Conservation (phyloP, 768 basidiomycete species). For the Auricularia cornea region DNA sequence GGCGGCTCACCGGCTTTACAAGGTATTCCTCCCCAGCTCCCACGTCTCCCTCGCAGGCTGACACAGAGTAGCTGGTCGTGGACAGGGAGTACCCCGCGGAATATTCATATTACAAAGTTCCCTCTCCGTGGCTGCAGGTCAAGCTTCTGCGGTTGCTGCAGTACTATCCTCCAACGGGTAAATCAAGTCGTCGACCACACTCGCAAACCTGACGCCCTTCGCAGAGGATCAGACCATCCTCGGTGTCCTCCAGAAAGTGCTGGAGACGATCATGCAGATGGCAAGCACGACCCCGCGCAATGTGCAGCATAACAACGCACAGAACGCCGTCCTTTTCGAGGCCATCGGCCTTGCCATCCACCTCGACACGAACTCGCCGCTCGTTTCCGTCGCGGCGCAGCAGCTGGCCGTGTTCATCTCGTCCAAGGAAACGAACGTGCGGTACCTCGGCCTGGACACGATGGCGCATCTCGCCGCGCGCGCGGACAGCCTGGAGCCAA, state of each 20-base stretch:
- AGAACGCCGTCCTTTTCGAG: constrained; percentile 96
- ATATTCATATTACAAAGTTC: constrained; percentile 96
- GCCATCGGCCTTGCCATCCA: constrained; percentile 96
- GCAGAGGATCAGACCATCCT: constrained; percentile 79
- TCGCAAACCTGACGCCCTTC: background rate
- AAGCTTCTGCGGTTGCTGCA: constrained; percentile 88
- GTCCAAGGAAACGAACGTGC: constrained; percentile 96
- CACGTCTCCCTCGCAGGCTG: constrained; percentile 1
- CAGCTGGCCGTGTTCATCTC: constrained; percentile 93
- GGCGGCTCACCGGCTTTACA: constrained; percentile 81
- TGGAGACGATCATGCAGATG: constrained; percentile 86
- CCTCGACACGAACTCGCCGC: constrained; percentile 79
- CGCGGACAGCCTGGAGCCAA: constrained; percentile 80
- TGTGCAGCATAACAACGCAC: constrained; percentile 97
- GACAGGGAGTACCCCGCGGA: constrained; percentile 82
- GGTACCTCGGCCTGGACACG: constrained; percentile 94
- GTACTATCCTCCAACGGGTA: constrained; percentile 93
- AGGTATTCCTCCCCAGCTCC: constrained; percentile 28
- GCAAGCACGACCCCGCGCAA: constrained; percentile 78
- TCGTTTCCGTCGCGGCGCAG: constrained; percentile 81
- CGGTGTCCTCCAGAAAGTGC: constrained; percentile 66
- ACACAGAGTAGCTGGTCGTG: constrained; percentile 63
- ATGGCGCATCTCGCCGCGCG: constrained; percentile 97
- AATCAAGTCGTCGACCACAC: constrained; percentile 13
- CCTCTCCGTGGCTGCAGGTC: constrained; percentile 95